Evolutionary conservation across 805 yeast genomes (phyloP), one percentile per base, ranked within the genome.

Genomic region (Yarrowia hollandica): DNA sequence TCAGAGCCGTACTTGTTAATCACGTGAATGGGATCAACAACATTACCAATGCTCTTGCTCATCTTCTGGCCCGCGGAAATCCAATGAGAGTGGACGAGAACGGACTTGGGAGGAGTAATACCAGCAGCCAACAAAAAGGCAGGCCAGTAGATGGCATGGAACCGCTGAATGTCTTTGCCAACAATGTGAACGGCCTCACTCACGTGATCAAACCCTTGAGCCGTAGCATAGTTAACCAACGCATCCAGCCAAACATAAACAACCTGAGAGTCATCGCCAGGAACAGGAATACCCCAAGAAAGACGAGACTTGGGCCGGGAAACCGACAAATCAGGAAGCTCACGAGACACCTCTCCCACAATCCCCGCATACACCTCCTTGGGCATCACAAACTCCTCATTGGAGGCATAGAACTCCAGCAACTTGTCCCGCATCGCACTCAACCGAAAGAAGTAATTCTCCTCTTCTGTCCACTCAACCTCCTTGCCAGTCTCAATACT

Each of bases 211-310:
- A 79, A 87, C 2, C 88, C 89, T 2, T 82, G 74, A 1, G 89
- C 79, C 1, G 97, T 88, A 4, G 90, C 59, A 68, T 94, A 94
- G 70, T 90, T 94, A 41, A 86, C 77, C 42, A 94, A 76, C 0
- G 99, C 99, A 73, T 94, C 99, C 61, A 94, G 85, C 99, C 99
- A 94, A 14, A 94, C 99, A 67, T 94, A 94, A 57, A 94, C 83
- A 48, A 80, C 85, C 68, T 92, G 98, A 0, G 83, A 66, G 0
- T 78, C 72, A 67, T 91, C 96, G 19, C 77, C 76, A 1, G 99
- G 98, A 1, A 92, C 97, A 6, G 81, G 81, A 22, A 94, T 85
- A 0, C 97, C 97, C 99, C 99, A 94, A 26, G 79, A 73, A 37
- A 90, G 76, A 61, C 99, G 76, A 9, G 83, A 74, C 0, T 83